Evolutionary conservation across 805 yeast species (phyloP), one percentile per base, ranked within the genome.

Genomic region (Maudiozyma barnettii): DNA sequence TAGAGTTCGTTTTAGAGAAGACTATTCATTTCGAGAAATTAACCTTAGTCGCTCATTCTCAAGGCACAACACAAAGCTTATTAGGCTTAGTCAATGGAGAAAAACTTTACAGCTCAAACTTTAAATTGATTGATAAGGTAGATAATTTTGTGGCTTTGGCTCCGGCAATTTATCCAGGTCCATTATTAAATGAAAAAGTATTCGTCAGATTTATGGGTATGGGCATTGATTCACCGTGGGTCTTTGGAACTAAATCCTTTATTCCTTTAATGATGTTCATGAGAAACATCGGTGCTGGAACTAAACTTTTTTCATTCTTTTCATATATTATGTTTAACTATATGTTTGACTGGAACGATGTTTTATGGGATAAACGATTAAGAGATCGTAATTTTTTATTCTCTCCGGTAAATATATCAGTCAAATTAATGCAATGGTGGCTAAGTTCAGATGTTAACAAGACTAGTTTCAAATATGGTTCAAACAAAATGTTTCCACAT

Each of bases 361-460:
- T 63, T 13, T 70, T 84, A 26, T 93, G 97, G 83, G 84, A 89
- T 59, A 70, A 66, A 22, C 67, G 73, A 23, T 67, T 87, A 21
- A 72, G 91, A 56, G 76, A 78, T 51, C 72, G 90, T 31, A 88
- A 86, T 65, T 89, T 91, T 52, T 65, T 90, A 5, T 90, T 88
- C 61, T 83, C 95, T 2, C 96, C 96, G 0, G 86, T 84, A 5
- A 84, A 78, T 61, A 83, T 90, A 14, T 82, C 95, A 22, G 74
- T 88, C 1, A 78, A 80, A 53, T 70, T 86, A 48, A 89, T 91
- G 95, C 74, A 78, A 41, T 93, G 98, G 97, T 91, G 98, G 98
- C 69, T 89, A 19, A 79, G 80, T 39, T 60, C 64, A 6, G 53
- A 55, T 40, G 54, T 55, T n/a, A 57, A 56, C 21, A 64, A 59